These are phyloP conservation scores for Vanrija humicola DNA, from an alignment of 1,284 basidiomycete species.

Conservation along the genomic window DNA sequence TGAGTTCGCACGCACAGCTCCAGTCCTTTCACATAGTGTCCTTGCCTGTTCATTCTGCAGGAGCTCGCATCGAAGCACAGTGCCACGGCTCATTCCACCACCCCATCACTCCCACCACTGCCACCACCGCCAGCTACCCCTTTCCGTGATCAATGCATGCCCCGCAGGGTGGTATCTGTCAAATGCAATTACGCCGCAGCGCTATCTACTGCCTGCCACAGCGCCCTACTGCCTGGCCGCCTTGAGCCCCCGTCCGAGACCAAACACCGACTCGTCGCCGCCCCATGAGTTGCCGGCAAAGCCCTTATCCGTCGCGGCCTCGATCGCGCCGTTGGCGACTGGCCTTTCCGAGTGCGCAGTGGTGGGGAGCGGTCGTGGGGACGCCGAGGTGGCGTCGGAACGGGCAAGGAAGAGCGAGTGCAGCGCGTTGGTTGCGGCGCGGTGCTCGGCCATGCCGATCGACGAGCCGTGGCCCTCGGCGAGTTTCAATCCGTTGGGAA, in stretches of 20 bases:
- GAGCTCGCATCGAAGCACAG: no score
- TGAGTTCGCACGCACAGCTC: no score
- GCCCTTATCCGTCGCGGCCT: slow-evolving; percentile 1
- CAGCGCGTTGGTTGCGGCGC: slow-evolving; percentile 57
- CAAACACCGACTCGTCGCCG: slow-evolving; percentile 11
- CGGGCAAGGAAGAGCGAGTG: slow-evolving; percentile 41
- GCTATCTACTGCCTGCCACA: slow-evolving; percentile 1
- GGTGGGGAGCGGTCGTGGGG: slow-evolving; percentile 9
- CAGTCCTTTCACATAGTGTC: no score
- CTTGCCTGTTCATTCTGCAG: no score
- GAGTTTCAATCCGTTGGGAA: slow-evolving; percentile 74
- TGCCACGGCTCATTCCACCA: no score
- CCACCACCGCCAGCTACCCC: background rate
- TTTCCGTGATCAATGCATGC: background rate
- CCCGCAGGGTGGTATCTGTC: slow-evolving; percentile 3
- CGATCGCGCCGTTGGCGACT: background rate
- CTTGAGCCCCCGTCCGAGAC: slow-evolving; percentile 3
- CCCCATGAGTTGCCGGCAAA: background rate
- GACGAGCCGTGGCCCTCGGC: slow-evolving; percentile 94
- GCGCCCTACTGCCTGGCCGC: background rate
- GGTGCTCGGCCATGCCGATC: slow-evolving; percentile 90
- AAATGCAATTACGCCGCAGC: no score
- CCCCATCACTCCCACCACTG: background rate
- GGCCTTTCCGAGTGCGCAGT: slow-evolving; percentile 7
- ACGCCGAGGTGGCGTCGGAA: slow-evolving; percentile 3